Evolutionary conservation across 2,329 filamentous ascomycete genomes (phyloP).

Genomic region (Fusarium nisikadoi): DNA sequence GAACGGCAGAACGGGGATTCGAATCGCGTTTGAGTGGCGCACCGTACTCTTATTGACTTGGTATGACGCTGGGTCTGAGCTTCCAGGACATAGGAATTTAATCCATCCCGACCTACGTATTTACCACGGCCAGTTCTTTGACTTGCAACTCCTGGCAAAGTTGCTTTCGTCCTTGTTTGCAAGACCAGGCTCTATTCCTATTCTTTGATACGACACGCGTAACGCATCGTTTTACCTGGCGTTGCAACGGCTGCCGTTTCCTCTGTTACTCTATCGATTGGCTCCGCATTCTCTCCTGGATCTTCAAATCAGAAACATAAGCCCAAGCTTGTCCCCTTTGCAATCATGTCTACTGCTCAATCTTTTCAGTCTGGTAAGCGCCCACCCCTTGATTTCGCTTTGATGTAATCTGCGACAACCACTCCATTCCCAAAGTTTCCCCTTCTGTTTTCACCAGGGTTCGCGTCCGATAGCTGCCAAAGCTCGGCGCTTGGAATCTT

Average conservation of each 20-base stretch:
- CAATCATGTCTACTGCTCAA: conserved; percentile 45
- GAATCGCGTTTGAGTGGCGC: conserved; percentile 38
- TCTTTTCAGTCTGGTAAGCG: conserved; percentile 45
- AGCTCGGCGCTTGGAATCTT: conserved; percentile 38
- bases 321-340: conserved; percentile 40
- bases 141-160: conserved; percentile 25
- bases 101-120: conserved; percentile 43
- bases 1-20: conserved; percentile 38
- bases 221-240: conserved; percentile 31
- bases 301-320: conserved; percentile 42
- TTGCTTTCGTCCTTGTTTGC: conserved; percentile 9
- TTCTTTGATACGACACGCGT: conserved; percentile 17
- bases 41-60: conserved; percentile 38
- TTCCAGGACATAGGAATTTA: conserved; percentile 47
- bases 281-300: conserved; percentile 38
- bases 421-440: conserved; percentile 29
- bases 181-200: conserved; percentile 11
- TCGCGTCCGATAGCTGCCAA: conserved; percentile 29
- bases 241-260: conserved; percentile 32
- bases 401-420: conserved; percentile 44
- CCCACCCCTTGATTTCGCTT: conserved; percentile 46
- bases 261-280: conserved; percentile 26
- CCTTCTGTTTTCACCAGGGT: conserved; percentile 34
- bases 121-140: conserved; percentile 28
- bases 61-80: conserved; percentile 47